Conservation (phyloP, 352 stramenopile genomes). For the Globisporangium cystogenes region DNA sequence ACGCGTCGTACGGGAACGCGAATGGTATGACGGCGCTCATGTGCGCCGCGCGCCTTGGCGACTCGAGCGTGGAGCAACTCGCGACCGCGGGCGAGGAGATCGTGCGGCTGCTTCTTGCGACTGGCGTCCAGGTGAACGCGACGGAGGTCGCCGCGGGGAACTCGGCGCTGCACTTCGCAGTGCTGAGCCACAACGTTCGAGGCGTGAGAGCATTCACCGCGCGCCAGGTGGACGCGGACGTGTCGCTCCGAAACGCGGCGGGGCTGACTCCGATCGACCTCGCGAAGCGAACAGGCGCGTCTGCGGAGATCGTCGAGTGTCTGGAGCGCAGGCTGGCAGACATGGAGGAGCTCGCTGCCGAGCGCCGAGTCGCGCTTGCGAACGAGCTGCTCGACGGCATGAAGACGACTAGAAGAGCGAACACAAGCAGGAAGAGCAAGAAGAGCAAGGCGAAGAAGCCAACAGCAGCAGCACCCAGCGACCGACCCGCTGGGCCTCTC, state of each 20-base stretch:
- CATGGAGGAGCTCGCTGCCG: conserved; percentile 6
- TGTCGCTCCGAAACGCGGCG: conserved; percentile 14
- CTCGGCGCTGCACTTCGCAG: conserved; percentile 69
- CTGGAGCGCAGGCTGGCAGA: conserved; percentile 17
- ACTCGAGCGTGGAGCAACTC: conserved; percentile 27
- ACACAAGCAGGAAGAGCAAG: conserved; percentile 24
- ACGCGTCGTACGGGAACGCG: conserved; percentile 32
- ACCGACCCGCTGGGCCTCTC: not conserved
- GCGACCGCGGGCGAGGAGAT: conserved; percentile 43
- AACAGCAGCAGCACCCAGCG: conserved; percentile 15
- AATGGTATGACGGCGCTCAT: conserved; percentile 73
- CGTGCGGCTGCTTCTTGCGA: conserved; percentile 37
- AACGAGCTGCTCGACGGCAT: conserved; percentile 2
- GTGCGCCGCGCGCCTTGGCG: conserved; percentile 56
- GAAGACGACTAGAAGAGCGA: conserved; percentile 12
- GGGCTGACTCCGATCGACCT: conserved; percentile 14
- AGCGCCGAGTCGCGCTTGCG: conserved; percentile 3
- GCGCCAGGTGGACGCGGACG: conserved; percentile 2
- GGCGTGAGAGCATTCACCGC: conserved; percentile 32
- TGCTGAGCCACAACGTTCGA: conserved; percentile 50
- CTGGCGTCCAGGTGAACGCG: conserved; percentile 32
- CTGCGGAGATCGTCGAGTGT: conserved; percentile 17
- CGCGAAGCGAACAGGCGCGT: conserved; percentile 5
- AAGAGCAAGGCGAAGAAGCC: conserved; percentile 18
- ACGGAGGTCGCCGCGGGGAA: conserved; percentile 39